Evolutionary conservation across 2,329 filamentous ascomycete genomes (phyloP).

Genomic region (Cladorrhinum sp.): DNA sequence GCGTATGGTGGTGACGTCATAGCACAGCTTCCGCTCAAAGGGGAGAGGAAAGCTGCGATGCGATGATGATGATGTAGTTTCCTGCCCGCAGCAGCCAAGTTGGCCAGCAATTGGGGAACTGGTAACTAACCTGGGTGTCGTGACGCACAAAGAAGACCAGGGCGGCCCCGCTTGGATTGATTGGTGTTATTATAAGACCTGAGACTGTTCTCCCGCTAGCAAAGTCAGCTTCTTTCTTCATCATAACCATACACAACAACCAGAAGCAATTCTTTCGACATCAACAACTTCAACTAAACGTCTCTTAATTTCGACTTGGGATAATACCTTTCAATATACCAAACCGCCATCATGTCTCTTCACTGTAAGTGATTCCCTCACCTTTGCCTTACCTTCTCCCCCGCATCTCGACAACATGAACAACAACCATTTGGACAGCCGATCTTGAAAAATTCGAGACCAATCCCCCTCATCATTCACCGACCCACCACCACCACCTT

Average conservation of each 20-base stretch:
- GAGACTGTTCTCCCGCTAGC: slow-evolving; percentile 6
- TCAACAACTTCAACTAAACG: not conserved
- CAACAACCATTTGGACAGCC: not conserved
- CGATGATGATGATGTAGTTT: slow-evolving; percentile 28
- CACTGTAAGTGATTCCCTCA: slow-evolving; percentile 46
- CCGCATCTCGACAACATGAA: not conserved
- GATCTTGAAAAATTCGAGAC: not conserved
- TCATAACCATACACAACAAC: slow-evolving; percentile 7
- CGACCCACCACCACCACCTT: not conserved
- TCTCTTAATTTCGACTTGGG: not conserved
- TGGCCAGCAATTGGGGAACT: not conserved
- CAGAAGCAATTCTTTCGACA: not conserved
- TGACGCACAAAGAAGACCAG: slow-evolving; percentile 26
- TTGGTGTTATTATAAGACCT: slow-evolving; percentile 21
- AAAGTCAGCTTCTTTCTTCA: slow-evolving; percentile 12
- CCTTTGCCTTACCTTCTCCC: not conserved
- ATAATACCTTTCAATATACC: slow-evolving; percentile 9
- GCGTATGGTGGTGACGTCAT: slow-evolving; percentile 44
- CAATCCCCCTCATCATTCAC: not conserved
- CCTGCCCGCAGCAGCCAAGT: not conserved
- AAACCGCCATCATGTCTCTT: slow-evolving; percentile 51
- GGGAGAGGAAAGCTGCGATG: slow-evolving; percentile 24
- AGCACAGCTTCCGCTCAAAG: slow-evolving; percentile 35
- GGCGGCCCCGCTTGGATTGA: slow-evolving; percentile 2
- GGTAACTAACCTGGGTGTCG: slow-evolving; percentile 9